A percentile compares a stretch with the other conserved stretches of the same genome.
These are phyloP conservation scores for Aspergillus sergii DNA, from an alignment of 2,329 filamentous ascomycete species.

Conservation along the genomic window DNA sequence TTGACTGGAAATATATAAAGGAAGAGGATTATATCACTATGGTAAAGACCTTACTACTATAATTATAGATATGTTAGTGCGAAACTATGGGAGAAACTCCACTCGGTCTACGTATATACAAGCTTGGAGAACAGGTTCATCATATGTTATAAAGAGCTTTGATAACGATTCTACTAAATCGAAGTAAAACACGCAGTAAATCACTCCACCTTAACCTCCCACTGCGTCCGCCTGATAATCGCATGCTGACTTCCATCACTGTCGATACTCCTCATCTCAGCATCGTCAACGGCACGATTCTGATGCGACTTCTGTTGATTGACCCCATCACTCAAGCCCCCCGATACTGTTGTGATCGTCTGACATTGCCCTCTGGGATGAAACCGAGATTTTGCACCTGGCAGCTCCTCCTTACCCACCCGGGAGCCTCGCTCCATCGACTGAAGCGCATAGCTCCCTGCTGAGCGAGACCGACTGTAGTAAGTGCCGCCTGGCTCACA, in stretches of 20 bases:
- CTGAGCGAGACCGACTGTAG: background rate
- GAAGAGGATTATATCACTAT: no score
- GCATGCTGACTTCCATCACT: conserved; percentile 1
- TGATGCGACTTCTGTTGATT: background rate
- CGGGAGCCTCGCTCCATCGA: background rate
- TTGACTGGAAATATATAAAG: no score
- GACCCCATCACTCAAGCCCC: background rate
- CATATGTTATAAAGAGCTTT: no score
- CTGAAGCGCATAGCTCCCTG: background rate
- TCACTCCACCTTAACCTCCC: conserved; percentile 1
- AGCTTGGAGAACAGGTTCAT: background rate
- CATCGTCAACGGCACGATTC: background rate
- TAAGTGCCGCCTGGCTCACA: background rate
- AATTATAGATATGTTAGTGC: no score
- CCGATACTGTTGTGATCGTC: background rate
- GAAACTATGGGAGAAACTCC: no score
- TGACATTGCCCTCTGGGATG: background rate
- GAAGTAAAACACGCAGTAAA: background rate
- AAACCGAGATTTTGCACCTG: background rate
- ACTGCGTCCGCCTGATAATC: conserved; percentile 2
- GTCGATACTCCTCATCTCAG: background rate
- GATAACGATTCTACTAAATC: no score
- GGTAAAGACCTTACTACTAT: no score
- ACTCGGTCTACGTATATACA: background rate
- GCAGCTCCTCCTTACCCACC: background rate